These are phyloP conservation scores for Ceratocystis harringtonii DNA, from an alignment of 2,329 filamentous ascomycete species.

Conservation along the genomic window DNA sequence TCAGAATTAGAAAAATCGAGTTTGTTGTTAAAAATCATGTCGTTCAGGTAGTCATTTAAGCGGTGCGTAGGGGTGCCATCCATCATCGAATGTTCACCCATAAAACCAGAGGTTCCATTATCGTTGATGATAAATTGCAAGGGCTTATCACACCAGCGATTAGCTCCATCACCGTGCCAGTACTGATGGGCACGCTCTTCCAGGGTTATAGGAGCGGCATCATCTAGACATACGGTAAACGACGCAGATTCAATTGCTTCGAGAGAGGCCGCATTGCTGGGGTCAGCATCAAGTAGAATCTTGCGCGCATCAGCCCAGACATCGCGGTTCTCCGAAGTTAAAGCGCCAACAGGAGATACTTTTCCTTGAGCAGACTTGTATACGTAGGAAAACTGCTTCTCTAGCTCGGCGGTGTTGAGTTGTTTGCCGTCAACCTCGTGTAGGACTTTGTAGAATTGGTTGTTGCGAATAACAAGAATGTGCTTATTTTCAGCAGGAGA, in stretches of 20 bases:
- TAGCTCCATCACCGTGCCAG: slow-evolving; percentile 94
- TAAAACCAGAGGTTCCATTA: slow-evolving; percentile 93
- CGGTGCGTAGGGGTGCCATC: slow-evolving; percentile 96
- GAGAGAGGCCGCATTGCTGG: slow-evolving; percentile 62
- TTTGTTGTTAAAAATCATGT: slow-evolving; percentile 85
- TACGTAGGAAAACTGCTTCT: slow-evolving; percentile 73
- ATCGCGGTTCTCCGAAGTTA: slow-evolving; percentile 89
- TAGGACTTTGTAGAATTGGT: slow-evolving; percentile 88
- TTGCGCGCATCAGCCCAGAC: slow-evolving; percentile 76
- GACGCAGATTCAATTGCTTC: slow-evolving; percentile 75
- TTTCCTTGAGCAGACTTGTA: slow-evolving; percentile 57
- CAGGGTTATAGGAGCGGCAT: slow-evolving; percentile 77
- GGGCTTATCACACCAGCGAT: slow-evolving; percentile 97
- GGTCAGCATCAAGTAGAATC: slow-evolving; percentile 58
- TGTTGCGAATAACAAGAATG: slow-evolving; percentile 82
- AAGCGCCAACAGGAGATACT: slow-evolving; percentile 59
- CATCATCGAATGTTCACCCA: slow-evolving; percentile 99
- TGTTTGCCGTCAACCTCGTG: slow-evolving; percentile 71
- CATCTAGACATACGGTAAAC: slow-evolving; percentile 86
- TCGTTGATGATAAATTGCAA: slow-evolving; percentile 97
- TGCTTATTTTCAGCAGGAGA: slow-evolving; percentile 61
- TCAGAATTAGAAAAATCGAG: slow-evolving; percentile 70
- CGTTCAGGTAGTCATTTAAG: slow-evolving; percentile 87
- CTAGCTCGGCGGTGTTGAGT: slow-evolving; percentile 77
- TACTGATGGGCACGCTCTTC: slow-evolving; percentile 93